Evolutionary conservation across 768 basidiomycete genomes (phyloP), one percentile per base, ranked within the genome.

Genomic region (Rhodotorula kratochvilovae): DNA sequence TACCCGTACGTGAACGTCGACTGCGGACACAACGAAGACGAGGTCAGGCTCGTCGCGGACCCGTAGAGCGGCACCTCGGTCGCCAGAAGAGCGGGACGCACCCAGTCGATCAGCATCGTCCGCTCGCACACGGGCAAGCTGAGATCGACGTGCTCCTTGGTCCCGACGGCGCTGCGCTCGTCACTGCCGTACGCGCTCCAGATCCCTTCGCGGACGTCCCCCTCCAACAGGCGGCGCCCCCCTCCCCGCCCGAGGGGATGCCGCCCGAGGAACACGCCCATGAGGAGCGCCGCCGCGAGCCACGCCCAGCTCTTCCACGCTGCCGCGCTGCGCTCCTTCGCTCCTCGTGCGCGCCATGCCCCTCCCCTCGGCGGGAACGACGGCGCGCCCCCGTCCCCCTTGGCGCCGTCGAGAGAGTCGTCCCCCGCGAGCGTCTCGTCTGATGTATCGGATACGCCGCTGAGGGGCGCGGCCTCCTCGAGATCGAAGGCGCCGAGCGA

Each of bases 61-160:
- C 29, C 15, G 12, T 10, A n/a, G 54, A 31, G 12, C 7, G 57
- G 39, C 57, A 58, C 35, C 35, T 5, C 33, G 10, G 42, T 25
- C 25, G 12, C 2, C 51, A 5, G 27, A 13, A 29, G 15, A 23
- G 13, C 29, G 21, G 42, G 29, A 25, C 63, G 39, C 29, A 64
- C 63, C 63, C 63, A 64, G 25, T 55, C 54, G 43, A 64, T 31
- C 21, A 64, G 29, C 42, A 64, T 12, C 16, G 53, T 55, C 31
- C 63, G 27, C 33, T 64, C 42, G 54, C 63, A 64, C 3, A 45
- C 29, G 54, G 39, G 53, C 29, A 55, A 17, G 8, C 19, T n/a
- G 16, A 16, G 17, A 16, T 43, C 43, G 19, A 42, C 19, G 2
- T 1, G n/a, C n/a, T 3, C 1, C 63, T 56, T 64, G 1, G 63